Base-by-base conservation (phyloP, 768 basidiomycete species). In the Tricholomella constricta region DNA sequence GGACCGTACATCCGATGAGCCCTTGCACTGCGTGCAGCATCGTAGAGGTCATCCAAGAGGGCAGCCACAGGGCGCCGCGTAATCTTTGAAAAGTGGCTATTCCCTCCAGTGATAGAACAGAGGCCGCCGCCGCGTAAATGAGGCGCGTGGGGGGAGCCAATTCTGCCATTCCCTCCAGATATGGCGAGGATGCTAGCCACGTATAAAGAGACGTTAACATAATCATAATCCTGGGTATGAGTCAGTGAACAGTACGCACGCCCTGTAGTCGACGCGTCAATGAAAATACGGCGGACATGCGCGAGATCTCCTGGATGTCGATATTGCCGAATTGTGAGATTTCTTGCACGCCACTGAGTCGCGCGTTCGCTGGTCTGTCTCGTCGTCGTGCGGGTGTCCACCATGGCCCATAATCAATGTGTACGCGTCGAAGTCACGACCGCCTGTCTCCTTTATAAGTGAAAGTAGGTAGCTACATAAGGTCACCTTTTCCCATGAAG, bases 201-300 rank as follows among this genome's bases (percentile, higher is more conserved):
- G 3, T 22, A 32, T 20, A 11, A 34, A 29, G 10, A 25, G 6
- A 32, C n/a, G 36, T 52, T n/a, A 35, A 43, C 1, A 10, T 37
- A 2, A 0, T n/a, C 7, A 10, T 10, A 36, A 35, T n/a, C 27
- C 17, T 12, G 14, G 11, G 35, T 41, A 11, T 10, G 29, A 31
- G 29, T 6, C 6, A 31, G 6, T n/a, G n/a, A n/a, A 10, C 15
- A 5, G 25, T 7, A 40, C 56, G 5, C 31, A 55, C 60, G 25
- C 5, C 60, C 60, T 29, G 42, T 49, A 37, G 58, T 54, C 10
- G 54, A 55, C 20, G 50, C 54, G 3, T 55, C 45, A 11, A 52
- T 29, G 37, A 61, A 61, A 2, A 51, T 45, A 25, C 26, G 27
- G 4, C 25, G 49, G 27, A 61, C 52, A 26, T 43, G 37, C 2